Conservation (phyloP, 2,329 filamentous ascomycete species). For the Colletotrichum destructivum region DNA sequence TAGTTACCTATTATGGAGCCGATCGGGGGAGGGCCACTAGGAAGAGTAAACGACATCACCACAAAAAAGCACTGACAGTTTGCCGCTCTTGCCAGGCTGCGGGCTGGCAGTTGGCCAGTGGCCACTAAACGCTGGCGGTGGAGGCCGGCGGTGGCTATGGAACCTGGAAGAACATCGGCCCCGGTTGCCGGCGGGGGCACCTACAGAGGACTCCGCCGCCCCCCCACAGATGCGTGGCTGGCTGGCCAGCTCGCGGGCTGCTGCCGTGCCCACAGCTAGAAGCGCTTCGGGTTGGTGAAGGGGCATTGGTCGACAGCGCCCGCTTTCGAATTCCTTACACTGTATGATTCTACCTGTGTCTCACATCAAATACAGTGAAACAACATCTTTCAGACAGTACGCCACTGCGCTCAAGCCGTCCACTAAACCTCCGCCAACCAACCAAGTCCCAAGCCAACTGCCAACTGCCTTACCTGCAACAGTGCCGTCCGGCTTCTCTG, state of each 20-base stretch:
- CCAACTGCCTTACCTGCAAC: background rate
- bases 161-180: conserved; percentile 39
- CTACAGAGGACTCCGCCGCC: background rate
- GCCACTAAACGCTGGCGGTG: conserved; percentile 27
- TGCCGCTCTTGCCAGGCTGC: conserved; percentile 14
- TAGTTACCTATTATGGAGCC: conserved; percentile 30
- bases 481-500: conserved; percentile 15
- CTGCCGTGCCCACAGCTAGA: background rate
- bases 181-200: conserved; percentile 22
- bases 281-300: background rate
- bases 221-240: conserved; percentile 4
- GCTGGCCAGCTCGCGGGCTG: background rate
- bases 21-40: conserved; percentile 13
- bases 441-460: background rate
- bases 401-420: background rate
- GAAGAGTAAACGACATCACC: conserved; percentile 38
- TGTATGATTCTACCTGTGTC: background rate
- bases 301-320: background rate
- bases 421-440: background rate
- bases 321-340: background rate
- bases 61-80: conserved; percentile 42
- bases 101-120: background rate
- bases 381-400: background rate
- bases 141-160: conserved; percentile 24
- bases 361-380: too few relatives aligned